phyloP scores from a whole-genome alignment of 805 yeast species.

The Blastobotrys attinorum region DNA sequence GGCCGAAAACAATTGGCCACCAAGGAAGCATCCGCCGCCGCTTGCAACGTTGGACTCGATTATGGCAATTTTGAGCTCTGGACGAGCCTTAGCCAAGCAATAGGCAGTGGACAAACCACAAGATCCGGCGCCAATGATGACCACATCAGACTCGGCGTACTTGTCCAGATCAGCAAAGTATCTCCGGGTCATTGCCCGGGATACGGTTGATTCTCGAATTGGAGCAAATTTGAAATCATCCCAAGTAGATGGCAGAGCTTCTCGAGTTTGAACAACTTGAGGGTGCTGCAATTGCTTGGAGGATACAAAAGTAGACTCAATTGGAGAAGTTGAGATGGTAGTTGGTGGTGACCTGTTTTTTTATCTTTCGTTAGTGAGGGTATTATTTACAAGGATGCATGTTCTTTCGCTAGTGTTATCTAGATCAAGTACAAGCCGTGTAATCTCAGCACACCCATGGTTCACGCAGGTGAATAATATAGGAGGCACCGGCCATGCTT shows the following conservation, averaged over 20 bases:
- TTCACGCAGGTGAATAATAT: background rate
- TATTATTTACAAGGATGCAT: constrained; percentile 22
- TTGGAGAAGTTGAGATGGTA: no score
- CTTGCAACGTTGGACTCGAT: constrained; percentile 69
- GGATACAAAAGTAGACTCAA: constrained; percentile 1
- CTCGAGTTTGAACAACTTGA: constrained; percentile 3
- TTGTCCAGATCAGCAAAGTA: constrained; percentile 67
- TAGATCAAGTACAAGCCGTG: constrained; percentile 39
- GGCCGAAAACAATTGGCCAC: constrained; percentile 70
- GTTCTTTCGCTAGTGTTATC: constrained; percentile 39
- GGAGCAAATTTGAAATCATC: constrained; percentile 59
- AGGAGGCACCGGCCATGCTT: constrained; percentile 19
- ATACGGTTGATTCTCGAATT: constrained; percentile 69
- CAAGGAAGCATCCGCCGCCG: constrained; percentile 76
- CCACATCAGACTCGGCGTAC: constrained; percentile 67
- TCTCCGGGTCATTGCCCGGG: constrained; percentile 72
- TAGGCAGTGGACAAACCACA: constrained; percentile 74
- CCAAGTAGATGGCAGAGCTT: constrained; percentile 37
- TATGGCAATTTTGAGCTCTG: constrained; percentile 66
- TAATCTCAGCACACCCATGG: constrained; percentile 29
- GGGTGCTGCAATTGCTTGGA: background rate
- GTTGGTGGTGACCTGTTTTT: constrained; percentile 15
- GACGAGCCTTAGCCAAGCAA: constrained; percentile 62
- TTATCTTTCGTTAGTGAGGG: background rate
- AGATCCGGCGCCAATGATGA: constrained; percentile 72